Conservation (phyloP, 169 alveolate genomes). For the Plasmodium inui region DNA sequence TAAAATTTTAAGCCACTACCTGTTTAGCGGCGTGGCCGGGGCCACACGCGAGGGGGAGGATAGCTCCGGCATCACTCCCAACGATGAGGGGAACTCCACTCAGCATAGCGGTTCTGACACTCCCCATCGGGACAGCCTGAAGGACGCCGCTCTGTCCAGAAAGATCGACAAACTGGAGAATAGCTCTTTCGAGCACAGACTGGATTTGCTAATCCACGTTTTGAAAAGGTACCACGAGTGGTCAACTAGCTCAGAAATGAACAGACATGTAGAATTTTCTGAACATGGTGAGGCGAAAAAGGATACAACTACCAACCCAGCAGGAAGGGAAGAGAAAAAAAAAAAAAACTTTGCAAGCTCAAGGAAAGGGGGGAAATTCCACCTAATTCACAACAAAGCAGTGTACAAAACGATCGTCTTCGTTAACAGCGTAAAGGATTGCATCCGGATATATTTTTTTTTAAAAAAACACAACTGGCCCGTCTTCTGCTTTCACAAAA, state of each 20-base stretch:
- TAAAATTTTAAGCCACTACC: constrained; percentile 33
- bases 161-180: constrained; percentile 48
- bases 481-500: constrained; percentile 80
- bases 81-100: not conserved
- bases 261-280: not conserved
- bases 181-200: constrained; percentile 55
- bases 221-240: constrained; percentile 52
- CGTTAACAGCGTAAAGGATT: constrained; percentile 54
- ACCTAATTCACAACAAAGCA: not conserved
- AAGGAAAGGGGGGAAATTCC: not conserved
- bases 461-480: constrained; percentile 82
- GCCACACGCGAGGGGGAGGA: not conserved
- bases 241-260: not conserved
- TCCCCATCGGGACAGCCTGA: not conserved
- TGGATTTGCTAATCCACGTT: constrained; percentile 43
- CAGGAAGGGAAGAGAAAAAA: not conserved
- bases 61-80: not conserved
- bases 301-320: not conserved
- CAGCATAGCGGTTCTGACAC: not conserved
- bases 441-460: constrained; percentile 43
- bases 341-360: not conserved
- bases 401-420: constrained; percentile 48
- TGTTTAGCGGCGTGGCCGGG: not conserved
- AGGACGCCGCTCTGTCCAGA: constrained; percentile 42
- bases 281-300: not conserved